phyloP scores from a whole-genome alignment of 805 yeast species.

The Zygoascus tannicola region DNA sequence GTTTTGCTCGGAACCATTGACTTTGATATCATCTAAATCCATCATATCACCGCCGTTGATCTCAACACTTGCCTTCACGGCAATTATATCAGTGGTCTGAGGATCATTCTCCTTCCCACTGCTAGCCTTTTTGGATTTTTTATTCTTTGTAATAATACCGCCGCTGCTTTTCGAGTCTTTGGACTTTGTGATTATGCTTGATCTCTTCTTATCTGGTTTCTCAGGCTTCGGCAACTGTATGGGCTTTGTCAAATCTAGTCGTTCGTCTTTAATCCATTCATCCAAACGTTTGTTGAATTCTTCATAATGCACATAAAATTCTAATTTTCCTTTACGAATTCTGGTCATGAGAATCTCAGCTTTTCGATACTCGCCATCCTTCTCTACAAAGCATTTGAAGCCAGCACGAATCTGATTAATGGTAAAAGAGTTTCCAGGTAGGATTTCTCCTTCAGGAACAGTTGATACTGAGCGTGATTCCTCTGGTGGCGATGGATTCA shows the following conservation, averaged over 20 bases:
- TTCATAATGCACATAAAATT: constrained; percentile 86
- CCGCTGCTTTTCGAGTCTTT: constrained; percentile 4
- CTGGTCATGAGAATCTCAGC: constrained; percentile 83
- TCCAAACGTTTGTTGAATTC: constrained; percentile 94
- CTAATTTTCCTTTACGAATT: constrained; percentile 62
- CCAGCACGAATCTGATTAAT: constrained; percentile 39
- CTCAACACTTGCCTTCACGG: constrained; percentile 13
- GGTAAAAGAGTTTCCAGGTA: constrained; percentile 26
- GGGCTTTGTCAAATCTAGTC: constrained; percentile 64
- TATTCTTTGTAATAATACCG: constrained; percentile 25
- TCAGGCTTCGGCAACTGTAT: constrained; percentile 62
- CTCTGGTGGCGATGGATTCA: constrained; percentile 7
- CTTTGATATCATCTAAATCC: constrained; percentile 78
- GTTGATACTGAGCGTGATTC: not conserved
- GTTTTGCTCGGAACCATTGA: constrained; percentile 59
- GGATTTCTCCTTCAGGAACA: constrained; percentile 11
- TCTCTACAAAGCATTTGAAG: constrained; percentile 70
- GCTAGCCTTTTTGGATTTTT: constrained; percentile 26
- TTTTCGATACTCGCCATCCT: constrained; percentile 67
- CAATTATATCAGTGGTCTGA: constrained; percentile 25
- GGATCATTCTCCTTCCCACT: constrained; percentile 23
- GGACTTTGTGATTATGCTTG: constrained; percentile 8
- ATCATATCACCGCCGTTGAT: constrained; percentile 48
- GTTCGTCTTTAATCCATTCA: constrained; percentile 76
- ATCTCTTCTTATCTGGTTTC: constrained; percentile 31